Percentiles rank a stretch among this genome's conserved stretches.
Evolutionary conservation across 306 rosid genomes (phyloP).

Genomic region (Calophaca sinica): DNA sequence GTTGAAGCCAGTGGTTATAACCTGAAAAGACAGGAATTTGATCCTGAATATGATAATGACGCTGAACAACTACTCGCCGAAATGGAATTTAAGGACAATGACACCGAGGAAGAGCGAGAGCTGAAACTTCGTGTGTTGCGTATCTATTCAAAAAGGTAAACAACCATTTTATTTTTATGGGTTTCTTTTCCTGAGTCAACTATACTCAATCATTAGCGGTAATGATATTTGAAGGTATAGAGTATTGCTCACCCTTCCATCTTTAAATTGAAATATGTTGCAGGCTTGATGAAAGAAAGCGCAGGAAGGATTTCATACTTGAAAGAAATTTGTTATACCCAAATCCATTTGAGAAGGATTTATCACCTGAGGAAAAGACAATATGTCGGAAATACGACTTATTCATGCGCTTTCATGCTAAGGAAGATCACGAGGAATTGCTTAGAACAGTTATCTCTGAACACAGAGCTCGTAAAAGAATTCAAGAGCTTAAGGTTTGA

Average conservation of each 20-base stretch:
- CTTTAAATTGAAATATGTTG: conserved; percentile 41
- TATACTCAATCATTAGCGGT: background rate
- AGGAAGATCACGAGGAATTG: conserved; percentile 86
- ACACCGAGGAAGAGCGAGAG: conserved; percentile 85
- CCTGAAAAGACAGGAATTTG: conserved; percentile 84
- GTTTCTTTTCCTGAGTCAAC: conserved; percentile 17
- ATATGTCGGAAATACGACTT: conserved; percentile 76
- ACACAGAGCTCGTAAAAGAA: conserved; percentile 71
- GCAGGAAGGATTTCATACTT: conserved; percentile 85
- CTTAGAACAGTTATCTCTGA: conserved; percentile 65
- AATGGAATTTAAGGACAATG: conserved; percentile 96
- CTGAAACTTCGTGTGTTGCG: conserved; percentile 80
- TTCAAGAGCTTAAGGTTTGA: conserved; percentile 90
- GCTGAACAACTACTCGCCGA: conserved; percentile 93
- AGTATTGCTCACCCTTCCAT: conserved; percentile 16
- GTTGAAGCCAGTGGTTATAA: conserved; percentile 91
- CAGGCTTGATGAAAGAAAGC: conserved; percentile 98
- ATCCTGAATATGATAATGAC: conserved; percentile 94
- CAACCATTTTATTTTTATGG: conserved; percentile 31
- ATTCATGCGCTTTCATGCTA: conserved; percentile 90
- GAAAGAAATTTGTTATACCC: conserved; percentile 83
- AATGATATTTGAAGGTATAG: conserved; percentile 27
- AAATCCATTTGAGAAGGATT: conserved; percentile 79
- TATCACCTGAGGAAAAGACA: conserved; percentile 75
- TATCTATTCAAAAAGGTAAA: conserved; percentile 80